Evolutionary conservation across 495 filamentous ascomycete species (phyloP), one percentile per base, ranked within the genome.

Genomic region (Antarctomyces pellizariae): DNA sequence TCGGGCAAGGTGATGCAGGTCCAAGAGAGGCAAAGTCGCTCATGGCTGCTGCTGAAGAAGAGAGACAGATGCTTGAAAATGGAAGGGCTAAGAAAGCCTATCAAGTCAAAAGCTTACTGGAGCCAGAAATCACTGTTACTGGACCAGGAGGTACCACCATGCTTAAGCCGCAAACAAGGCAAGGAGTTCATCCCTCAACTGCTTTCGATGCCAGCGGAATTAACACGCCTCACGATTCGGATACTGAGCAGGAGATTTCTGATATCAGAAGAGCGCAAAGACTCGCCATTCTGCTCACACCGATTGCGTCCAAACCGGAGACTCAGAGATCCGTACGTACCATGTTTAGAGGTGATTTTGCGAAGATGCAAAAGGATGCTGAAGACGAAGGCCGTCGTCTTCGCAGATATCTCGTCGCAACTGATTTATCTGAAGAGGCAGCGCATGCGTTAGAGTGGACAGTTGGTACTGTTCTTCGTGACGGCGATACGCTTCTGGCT

Each of bases 391-490:
- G 59, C 18, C 64, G 72, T 9, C 64, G 78, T 7, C 66, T 77
- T 24, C 63, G 86, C 6, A 83, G 79, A 28, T 97, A 93, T 44
- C 52, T 97, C 4, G 77, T 93, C 5, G 80, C 86, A 5, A 91
- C 79, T 1, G 86, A 95, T 47, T 49, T 93, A 17, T 90, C 77
- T 37, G 75, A 82, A 22, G 86, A 97, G 52, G 83, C 83, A 3
- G 74, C 78, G 6, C 80, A 92, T 46, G 86, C 86, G 6, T 52
- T 95, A 15, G 86, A 95, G 44, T 97, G 84, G 83, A 89, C 82
- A 0, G 83, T 97, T 27, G 86, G 86, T 21, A 90, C 79, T 2
- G 74, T 95, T n/a, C 60, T 97, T 5, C 64, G 86, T 23, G 80
- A 92, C 42, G 86, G 86, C 9, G 86, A 97, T 46, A 95, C 84